Base-by-base conservation (phyloP, 306 rosid species). In the Glycine latifolia region DNA sequence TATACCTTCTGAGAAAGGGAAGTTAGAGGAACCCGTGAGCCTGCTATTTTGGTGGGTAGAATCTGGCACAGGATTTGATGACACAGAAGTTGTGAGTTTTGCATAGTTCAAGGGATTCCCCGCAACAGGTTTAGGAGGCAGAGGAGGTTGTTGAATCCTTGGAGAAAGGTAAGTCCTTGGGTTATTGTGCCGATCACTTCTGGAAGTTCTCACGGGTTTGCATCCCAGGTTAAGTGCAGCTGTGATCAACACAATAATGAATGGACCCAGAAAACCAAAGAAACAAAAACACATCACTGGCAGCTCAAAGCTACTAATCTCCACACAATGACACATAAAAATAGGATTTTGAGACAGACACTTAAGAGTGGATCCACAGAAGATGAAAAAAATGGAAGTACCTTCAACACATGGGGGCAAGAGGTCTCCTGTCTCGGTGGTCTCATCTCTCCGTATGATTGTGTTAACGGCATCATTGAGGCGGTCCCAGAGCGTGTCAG, bases 331-430 rank as follows among this genome's bases (percentile, higher is more conserved):
- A 66, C 73, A 50, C 67, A 79, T 55, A 7, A 84, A 77, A 76
- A 85, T 79, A 65, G 33, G 50, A 72, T 80, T 74, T 73, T 78
- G 54, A 26, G 31, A 26, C 31, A 26, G 31, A 83, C 17, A 80
- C 48, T 26, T 26, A 26, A 26, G 31, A 66, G 47, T 79, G 79
- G 83, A 86, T 79, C 85, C 80, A 71, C n/a, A 70, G 41, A 59
- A 79, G 71, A 50, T 35, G 81, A 20, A 56, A 52, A 52, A 80
- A 54, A 26, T 1, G 41, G 37, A 10, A 70, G 86, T 95, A 96
- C 99, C 99, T 96, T 96, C 99, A 82, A 96, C 91, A 76, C 99
- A 96, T 10, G 99, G 98, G 68, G 99, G 99, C 91, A 96, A 87
- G 63, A 92, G 94, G 85, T 86, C 97, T 17, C 95, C 95, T 12